Evolutionary conservation across 768 basidiomycete species (phyloP).

Genomic region (Kwoniella sp.): DNA sequence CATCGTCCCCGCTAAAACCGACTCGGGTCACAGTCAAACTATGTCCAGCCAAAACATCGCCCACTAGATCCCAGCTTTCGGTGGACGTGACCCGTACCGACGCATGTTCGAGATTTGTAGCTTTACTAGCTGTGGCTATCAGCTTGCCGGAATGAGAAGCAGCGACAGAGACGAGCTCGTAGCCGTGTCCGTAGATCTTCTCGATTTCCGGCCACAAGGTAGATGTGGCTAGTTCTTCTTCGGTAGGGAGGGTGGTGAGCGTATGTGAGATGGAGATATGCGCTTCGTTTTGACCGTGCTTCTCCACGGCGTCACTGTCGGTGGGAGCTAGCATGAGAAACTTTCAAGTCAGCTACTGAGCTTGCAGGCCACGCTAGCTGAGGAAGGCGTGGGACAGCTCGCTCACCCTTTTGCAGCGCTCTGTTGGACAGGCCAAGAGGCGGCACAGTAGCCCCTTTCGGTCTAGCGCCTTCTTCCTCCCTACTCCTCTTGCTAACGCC

Average conservation of each 20-base stretch:
- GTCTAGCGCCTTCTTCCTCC: constrained; percentile 23
- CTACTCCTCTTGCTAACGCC: constrained; percentile 42
- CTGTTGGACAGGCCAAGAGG: constrained; percentile 94
- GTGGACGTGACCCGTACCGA: constrained; percentile 80
- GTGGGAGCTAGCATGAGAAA: constrained; percentile 25
- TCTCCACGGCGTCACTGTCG: constrained; percentile 29
- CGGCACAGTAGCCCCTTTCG: constrained; percentile 77
- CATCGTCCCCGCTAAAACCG: constrained; percentile 84
- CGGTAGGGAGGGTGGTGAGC: constrained; percentile 64
- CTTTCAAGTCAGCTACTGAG: not conserved
- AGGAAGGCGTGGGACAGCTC: not conserved
- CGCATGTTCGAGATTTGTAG: constrained; percentile 84
- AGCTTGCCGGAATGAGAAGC: constrained; percentile 70
- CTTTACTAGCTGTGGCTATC: constrained; percentile 87
- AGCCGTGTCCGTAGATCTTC: constrained; percentile 96
- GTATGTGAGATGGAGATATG: constrained; percentile 52
- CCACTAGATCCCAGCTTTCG: constrained; percentile 68
- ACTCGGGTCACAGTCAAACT: constrained; percentile 85
- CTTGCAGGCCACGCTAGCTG: not conserved
- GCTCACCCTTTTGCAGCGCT: constrained; percentile 70
- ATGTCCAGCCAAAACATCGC: constrained; percentile 77
- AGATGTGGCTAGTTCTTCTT: constrained; percentile 80
- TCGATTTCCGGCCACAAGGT: constrained; percentile 97
- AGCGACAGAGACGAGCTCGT: constrained; percentile 85
- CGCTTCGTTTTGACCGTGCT: constrained; percentile 39